Evolutionary conservation across 257 asterid genomes (phyloP).

Genomic region (Solanum acaule): DNA sequence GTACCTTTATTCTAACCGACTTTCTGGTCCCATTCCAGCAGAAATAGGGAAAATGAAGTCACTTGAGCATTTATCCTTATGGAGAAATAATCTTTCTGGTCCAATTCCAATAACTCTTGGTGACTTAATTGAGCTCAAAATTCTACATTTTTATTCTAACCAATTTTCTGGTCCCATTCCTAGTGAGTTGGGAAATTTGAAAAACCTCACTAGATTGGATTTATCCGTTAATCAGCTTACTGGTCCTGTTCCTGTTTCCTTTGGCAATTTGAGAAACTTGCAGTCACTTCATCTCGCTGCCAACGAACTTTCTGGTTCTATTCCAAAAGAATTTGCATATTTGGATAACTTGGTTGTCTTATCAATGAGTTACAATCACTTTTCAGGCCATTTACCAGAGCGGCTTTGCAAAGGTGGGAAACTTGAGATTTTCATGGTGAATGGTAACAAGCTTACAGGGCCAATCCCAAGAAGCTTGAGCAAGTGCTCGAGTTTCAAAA

Average conservation of each 20-base stretch:
- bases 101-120: not conserved
- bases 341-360: not conserved
- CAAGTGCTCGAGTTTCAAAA: not conserved
- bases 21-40: conserved; percentile 8
- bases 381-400: not conserved
- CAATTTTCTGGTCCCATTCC: conserved; percentile 6
- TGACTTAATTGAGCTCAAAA: not conserved
- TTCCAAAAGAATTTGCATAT: conserved; percentile 6
- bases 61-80: not conserved
- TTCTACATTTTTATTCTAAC: not conserved
- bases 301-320: conserved; percentile 7
- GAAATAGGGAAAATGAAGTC: not conserved
- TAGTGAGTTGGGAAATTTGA: conserved; percentile 4
- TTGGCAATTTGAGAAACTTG: not conserved
- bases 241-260: conserved; percentile 6
- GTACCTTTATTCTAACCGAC: not conserved
- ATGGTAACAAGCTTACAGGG: not conserved
- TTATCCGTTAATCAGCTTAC: not conserved
- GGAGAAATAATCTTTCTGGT: not conserved
- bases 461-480: not conserved
- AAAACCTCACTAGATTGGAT: not conserved
- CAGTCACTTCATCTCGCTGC: rapidly evolving
- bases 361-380: not conserved
- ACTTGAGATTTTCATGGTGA: not conserved
- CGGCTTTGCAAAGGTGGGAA: not conserved